Base-by-base conservation (phyloP, 2,329 filamentous ascomycete species). In the Zopfia rhizophila region DNA sequence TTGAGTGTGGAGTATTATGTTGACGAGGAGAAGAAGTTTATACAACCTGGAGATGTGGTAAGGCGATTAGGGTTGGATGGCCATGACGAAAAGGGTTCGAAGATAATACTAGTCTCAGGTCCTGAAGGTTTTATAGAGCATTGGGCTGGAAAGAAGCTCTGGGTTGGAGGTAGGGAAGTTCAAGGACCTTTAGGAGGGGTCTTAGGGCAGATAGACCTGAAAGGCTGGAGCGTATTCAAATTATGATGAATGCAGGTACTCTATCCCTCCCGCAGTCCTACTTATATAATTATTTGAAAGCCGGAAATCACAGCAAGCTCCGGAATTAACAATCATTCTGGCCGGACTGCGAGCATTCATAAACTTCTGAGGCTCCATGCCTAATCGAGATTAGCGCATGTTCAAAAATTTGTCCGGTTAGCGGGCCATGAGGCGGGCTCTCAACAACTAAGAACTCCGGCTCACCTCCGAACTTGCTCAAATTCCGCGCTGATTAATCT, bases 101-200 rank as follows among this genome's bases (percentile, higher is more conserved):
- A 85, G 48, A 68, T 96, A 14, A 76, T 97, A n/a, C 78, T 96
- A 44, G 83, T 97, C 1, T 96, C 91, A 1, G 94, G 94, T 0
- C 93, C 94, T 0, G 90, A 96, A 41, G 93, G 94, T 0, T 97
- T 97, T 72, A 81, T 97, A 27, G 81, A 83, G 30, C 82, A 88
- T 54, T 90, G 89, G 73, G 90, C 91, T 2, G 93, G 94, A 1
- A 78, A 85, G 7, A 96, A 96, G 73, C 73, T 83, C 3, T 95
- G 90, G 89, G 75, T 79, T 8, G 80, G 81, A 19, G 90, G 91
- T 0, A 76, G 77, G 45, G 88, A 96, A 72, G 77, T 82, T 8
- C 91, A 96, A 63, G 92, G 92, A 0, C 79, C 82, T 0, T 73
- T 96, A 0, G 81, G 82, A 5, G 92, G 92, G 0, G 68, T 91